Conservation (phyloP, 345 rosid species). For the Leavenworthia alabamica region DNA sequence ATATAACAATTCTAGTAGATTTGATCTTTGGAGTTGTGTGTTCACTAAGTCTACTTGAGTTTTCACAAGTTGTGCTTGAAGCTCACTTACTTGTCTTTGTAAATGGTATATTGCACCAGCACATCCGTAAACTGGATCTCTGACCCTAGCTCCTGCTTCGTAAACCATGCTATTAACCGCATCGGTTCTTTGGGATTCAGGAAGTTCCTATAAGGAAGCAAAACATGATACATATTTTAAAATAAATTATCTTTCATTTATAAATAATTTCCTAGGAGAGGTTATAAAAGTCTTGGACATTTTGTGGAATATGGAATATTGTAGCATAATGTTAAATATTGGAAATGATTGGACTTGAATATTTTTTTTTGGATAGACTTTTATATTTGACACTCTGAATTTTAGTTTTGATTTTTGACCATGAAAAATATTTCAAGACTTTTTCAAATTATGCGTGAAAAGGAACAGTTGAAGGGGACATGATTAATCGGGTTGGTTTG, state of each 20-base stretch:
- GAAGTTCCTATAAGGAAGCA: constrained; percentile 51
- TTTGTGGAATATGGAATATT: no score
- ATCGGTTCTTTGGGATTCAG: constrained; percentile 74
- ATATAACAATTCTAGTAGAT: constrained; percentile 49
- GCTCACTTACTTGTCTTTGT: constrained; percentile 72
- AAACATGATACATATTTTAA: neutral
- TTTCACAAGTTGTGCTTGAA: constrained; percentile 75
- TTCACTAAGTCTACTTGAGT: constrained; percentile 64
- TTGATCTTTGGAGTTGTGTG: constrained; percentile 66
- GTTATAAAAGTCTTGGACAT: no score
- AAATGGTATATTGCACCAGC: constrained; percentile 81
- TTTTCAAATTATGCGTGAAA: constrained; percentile 22
- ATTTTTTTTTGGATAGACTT: no score
- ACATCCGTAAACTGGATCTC: constrained; percentile 91
- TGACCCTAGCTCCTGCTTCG: constrained; percentile 75
- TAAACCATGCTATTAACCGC: constrained; percentile 97
- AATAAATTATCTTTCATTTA: neutral
- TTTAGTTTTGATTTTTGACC: constrained; percentile 20
- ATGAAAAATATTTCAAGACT: constrained; percentile 15
- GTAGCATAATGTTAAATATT: no score
- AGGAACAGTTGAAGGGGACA: constrained; percentile 19
- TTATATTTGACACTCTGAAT: neutral
- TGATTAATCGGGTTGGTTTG: neutral
- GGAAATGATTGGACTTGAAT: no score
- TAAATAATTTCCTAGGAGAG: no score